Conservation (phyloP, 2,329 filamentous ascomycete species). For the Microcera coccophila region DNA sequence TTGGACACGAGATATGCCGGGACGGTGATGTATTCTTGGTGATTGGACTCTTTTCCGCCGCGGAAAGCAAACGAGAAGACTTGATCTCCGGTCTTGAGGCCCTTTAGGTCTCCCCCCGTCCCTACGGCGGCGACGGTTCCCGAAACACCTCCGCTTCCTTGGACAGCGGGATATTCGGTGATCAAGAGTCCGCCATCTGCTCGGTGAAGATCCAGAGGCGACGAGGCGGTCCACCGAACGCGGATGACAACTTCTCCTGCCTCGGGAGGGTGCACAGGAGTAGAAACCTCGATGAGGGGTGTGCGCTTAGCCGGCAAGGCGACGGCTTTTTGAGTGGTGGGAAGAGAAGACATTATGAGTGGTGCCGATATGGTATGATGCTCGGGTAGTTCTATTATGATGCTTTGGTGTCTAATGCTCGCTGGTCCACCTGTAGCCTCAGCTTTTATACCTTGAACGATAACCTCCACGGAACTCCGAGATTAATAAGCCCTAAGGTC, state of each 20-base stretch:
- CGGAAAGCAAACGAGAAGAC: slow-evolving; percentile 55
- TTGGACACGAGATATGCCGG: slow-evolving; percentile 47
- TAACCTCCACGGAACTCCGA: no score
- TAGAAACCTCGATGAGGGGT: slow-evolving; percentile 53
- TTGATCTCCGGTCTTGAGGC: slow-evolving; percentile 49
- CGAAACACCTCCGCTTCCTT: slow-evolving; percentile 48
- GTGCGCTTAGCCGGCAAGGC: slow-evolving; percentile 51
- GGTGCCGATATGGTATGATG: no score
- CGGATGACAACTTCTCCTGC: slow-evolving; percentile 50
- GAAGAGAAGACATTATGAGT: slow-evolving; percentile 38
- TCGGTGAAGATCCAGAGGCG: slow-evolving; percentile 59
- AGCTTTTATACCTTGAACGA: no score
- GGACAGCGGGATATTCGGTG: slow-evolving; percentile 42
- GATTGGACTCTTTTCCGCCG: slow-evolving; percentile 44
- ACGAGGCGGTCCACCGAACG: slow-evolving; percentile 57
- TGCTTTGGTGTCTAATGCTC: no score
- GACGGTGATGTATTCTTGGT: slow-evolving; percentile 53
- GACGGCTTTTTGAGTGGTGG: slow-evolving; percentile 61
- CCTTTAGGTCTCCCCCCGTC: slow-evolving; percentile 33
- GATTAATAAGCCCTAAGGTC: no score
- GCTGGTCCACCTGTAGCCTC: no score
- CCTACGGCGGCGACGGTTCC: slow-evolving; percentile 53
- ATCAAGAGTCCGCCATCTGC: slow-evolving; percentile 57
- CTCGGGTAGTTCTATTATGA: no score
- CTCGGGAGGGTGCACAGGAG: slow-evolving; percentile 34